phyloP scores from a whole-genome alignment of 208 protist species.

The Crithidia acanthocephali region DNA sequence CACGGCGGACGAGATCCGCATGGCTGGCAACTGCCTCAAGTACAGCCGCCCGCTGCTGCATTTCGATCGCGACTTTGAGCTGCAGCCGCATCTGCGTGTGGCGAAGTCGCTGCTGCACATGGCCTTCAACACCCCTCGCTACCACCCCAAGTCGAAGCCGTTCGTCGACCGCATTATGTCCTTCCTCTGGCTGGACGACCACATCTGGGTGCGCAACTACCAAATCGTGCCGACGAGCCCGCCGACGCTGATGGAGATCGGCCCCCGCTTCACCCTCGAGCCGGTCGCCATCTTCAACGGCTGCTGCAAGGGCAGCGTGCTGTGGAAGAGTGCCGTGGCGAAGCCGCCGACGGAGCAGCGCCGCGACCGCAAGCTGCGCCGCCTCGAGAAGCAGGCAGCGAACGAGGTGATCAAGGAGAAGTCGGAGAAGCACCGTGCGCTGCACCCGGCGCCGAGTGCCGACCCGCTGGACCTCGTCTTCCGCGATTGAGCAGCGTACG shows the following conservation, averaged over 20 bases:
- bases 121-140: slow-evolving; percentile 96
- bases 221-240: slow-evolving; percentile 90
- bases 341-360: slow-evolving; percentile 82
- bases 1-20: slow-evolving; percentile 97
- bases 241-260: slow-evolving; percentile 95
- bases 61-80: slow-evolving; percentile 98
- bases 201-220: slow-evolving; percentile 99
- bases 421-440: slow-evolving; percentile 68
- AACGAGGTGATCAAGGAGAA: slow-evolving; percentile 74
- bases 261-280: slow-evolving; percentile 96
- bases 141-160: slow-evolving; percentile 98
- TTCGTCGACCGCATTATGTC: slow-evolving; percentile 98
- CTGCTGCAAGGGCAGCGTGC: slow-evolving; percentile 93
- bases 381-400: slow-evolving; percentile 65
- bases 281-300: slow-evolving; percentile 95
- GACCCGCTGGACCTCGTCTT: slow-evolving; percentile 83
- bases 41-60: slow-evolving; percentile 96
- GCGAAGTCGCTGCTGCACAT: slow-evolving; percentile 97
- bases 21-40: slow-evolving; percentile 99
- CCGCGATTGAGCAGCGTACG: too few relatives aligned
- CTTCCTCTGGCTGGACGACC: slow-evolving; percentile 97
- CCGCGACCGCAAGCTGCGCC: slow-evolving; percentile 72
- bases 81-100: slow-evolving; percentile 87
- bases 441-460: slow-evolving; percentile 59
- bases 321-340: slow-evolving; percentile 92